Evolutionary conservation across 2,329 filamentous ascomycete genomes (phyloP), one percentile per base, ranked within the genome.

Genomic region (Phyllosticta paracitricarpa): DNA sequence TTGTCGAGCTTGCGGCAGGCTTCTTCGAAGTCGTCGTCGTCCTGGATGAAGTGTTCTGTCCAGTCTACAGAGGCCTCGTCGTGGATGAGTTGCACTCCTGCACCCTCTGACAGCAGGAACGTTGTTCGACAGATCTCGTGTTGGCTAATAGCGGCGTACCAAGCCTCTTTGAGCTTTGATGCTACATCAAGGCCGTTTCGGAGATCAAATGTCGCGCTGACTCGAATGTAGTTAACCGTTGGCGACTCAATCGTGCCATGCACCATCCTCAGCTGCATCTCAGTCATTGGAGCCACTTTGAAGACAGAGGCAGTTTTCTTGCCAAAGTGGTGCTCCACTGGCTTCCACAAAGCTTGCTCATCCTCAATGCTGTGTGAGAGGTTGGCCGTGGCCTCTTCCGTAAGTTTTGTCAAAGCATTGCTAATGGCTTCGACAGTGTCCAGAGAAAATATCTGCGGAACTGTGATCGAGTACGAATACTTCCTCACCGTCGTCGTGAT

Each of bases 201-300:
- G 40, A 48, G 25, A 22, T 60, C 58, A 22, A 60, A 60, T 14
- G 58, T 30, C 53, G 51, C 24, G 2, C 58, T 30, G n/a, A 56
- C 22, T 14, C 25, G 51, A 33, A 60, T 30, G 24, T 56, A 60
- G 26, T 60, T 60, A n/a, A 60, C 3, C 4, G 53, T 33, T 26
- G 58, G 58, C 8, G 51, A 24, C 6, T 52, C 53, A 7, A 60
- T 8, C 4, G 58, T 60, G 10, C 58, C 58, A 9, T 48, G 40
- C 6, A 60, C 25, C 58, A 60, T 52, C 6, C 58, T 40, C 10
- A 52, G n/a, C 40, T 60, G 58, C 53, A 60, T 56, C 4, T 60
- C 58, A 5, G 58, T 56, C 3, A 48, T 30, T 3, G 58, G 58
- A 2, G 54, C 58, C 2, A 56, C 53, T 6, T 5, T 48, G 40